phyloP scores from a whole-genome alignment of 768 basidiomycete species.

The Sarcodon sp. region DNA sequence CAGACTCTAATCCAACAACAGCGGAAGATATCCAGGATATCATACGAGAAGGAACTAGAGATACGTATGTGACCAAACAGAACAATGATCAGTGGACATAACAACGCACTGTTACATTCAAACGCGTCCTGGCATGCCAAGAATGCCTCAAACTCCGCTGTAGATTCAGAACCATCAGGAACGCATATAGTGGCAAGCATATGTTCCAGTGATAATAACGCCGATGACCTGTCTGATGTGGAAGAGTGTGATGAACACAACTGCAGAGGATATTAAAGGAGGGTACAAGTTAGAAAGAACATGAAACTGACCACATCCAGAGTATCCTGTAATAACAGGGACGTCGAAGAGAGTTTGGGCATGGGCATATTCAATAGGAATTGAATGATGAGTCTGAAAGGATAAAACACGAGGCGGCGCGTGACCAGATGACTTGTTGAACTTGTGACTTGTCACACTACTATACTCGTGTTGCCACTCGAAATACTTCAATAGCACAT shows the following conservation, averaged over 20 bases:
- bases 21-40: slow-evolving; percentile 47
- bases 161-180: slow-evolving; percentile 29
- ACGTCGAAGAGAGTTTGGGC: no score
- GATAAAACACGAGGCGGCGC: no score
- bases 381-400: no score
- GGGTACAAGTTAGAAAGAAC: not conserved
- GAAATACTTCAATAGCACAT: no score
- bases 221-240: slow-evolving; percentile 32
- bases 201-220: slow-evolving; percentile 35
- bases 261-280: slow-evolving; percentile 20
- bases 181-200: slow-evolving; percentile 28
- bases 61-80: not conserved
- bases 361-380: no score
- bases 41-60: slow-evolving; percentile 55
- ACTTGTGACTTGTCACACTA: no score
- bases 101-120: slow-evolving; percentile 63
- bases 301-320: slow-evolving; percentile 50
- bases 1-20: slow-evolving; percentile 34
- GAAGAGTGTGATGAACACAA: slow-evolving; percentile 52
- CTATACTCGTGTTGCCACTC: no score
- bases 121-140: slow-evolving; percentile 64
- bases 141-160: slow-evolving; percentile 39
- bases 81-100: not conserved
- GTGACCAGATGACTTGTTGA: no score
- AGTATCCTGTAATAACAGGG: slow-evolving; percentile 31